A percentile compares a stretch with the other conserved stretches of the same genome.
Conservation (phyloP, 108 stramenopile species). For the Parietichytrium sp. region DNA sequence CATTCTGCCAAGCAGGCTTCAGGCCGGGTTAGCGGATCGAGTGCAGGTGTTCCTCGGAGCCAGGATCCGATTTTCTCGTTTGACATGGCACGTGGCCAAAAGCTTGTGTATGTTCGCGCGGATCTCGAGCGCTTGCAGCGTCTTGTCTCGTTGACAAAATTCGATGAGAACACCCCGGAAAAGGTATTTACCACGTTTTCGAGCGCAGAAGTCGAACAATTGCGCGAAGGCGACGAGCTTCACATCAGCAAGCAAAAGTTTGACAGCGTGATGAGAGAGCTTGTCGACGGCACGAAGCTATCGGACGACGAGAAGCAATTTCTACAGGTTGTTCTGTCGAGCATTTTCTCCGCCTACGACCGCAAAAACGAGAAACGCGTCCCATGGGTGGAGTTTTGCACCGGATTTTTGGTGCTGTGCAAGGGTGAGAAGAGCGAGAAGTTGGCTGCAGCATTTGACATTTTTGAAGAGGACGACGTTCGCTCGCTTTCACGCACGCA, state of each 20-base stretch:
- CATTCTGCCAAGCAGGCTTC: too few species aligned
- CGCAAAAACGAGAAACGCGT: background rate
- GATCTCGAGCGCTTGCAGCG: background rate
- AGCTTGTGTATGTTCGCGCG: background rate
- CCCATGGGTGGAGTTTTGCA: background rate
- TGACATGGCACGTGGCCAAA: background rate
- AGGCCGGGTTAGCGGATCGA: background rate
- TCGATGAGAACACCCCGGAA: background rate
- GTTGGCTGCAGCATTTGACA: slow-evolving; percentile 11
- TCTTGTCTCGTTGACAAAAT: background rate
- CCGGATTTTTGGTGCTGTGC: background rate
- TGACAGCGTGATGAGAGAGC: background rate
- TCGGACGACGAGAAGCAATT: slow-evolving; percentile 12
- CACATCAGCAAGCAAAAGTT: background rate
- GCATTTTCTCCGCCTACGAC: slow-evolving; percentile 33
- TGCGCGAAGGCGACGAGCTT: background rate
- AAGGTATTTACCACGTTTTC: background rate
- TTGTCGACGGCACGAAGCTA: background rate
- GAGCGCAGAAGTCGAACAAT: background rate
- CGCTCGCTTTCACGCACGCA: background rate
- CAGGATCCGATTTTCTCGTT: background rate
- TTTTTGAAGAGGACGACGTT: background rate
- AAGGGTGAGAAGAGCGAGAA: slow-evolving; percentile 36
- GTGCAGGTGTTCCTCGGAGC: background rate
- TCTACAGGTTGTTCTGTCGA: background rate